Percentiles rank a stretch among this genome's conserved stretches.
Conservation (phyloP, 2,329 filamentous ascomycete species). For the Nannizziopsis arthrosporioides region DNA sequence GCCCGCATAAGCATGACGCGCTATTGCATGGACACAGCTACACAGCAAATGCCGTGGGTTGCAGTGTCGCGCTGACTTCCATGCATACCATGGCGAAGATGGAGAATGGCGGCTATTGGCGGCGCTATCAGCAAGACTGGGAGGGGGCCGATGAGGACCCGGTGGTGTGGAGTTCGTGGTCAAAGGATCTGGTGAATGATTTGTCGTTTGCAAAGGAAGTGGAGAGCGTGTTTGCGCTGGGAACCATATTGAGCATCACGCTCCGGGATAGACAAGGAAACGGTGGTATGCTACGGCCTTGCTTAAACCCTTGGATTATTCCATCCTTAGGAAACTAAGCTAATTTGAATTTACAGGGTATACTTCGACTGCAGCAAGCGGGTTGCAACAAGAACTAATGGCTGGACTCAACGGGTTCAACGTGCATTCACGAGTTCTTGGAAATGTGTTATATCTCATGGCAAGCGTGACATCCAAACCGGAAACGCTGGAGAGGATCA, state of each 20-base stretch:
- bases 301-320: conserved; percentile 1
- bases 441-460: conserved; percentile 52
- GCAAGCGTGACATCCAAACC: conserved; percentile 41
- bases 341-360: conserved; percentile 35
- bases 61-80: conserved; percentile 61
- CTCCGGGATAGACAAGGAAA: conserved; percentile 40
- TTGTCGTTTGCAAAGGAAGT: conserved; percentile 49
- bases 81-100: conserved; percentile 49
- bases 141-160: conserved; percentile 8
- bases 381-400: conserved; percentile 41
- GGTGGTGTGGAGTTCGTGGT: conserved; percentile 60
- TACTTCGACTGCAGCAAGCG: conserved; percentile 44
- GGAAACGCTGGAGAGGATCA: conserved; percentile 33
- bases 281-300: conserved; percentile 26
- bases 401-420: conserved; percentile 31
- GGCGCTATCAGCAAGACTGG: conserved; percentile 44
- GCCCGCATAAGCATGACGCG: conserved; percentile 63
- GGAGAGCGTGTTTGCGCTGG: conserved; percentile 58
- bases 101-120: conserved; percentile 47
- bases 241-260: conserved; percentile 59
- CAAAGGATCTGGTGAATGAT: conserved; percentile 44
- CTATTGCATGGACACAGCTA: conserved; percentile 78
- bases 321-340: neutral
- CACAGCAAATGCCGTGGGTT: conserved; percentile 72
- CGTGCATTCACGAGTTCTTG: conserved; percentile 49